Evolutionary conservation across 768 basidiomycete species (phyloP).

Genomic region (Phlegmacium glaucopus): DNA sequence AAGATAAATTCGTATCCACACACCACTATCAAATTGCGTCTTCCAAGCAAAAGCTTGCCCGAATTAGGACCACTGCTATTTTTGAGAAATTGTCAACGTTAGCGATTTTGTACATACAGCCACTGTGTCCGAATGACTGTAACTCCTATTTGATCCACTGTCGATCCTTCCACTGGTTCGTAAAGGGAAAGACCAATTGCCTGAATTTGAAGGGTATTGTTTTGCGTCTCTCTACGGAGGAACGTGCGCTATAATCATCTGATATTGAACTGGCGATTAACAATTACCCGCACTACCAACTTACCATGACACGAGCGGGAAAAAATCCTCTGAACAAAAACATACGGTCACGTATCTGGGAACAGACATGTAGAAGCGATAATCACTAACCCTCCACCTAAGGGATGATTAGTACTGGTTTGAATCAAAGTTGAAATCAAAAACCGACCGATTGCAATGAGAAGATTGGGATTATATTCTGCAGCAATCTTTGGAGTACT

Average conservation of each 20-base stretch:
- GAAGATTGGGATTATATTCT: conserved; percentile 82
- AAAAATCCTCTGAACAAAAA: conserved; percentile 75
- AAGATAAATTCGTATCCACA: conserved; percentile 23
- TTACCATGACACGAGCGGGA: conserved; percentile 86
- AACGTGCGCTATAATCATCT: conserved; percentile 64
- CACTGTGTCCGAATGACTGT: conserved; percentile 96
- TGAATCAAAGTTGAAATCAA: background rate
- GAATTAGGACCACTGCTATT: conserved; percentile 56
- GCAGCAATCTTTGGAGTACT: conserved; percentile 63
- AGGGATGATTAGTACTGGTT: conserved; percentile 7
- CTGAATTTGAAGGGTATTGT: conserved; percentile 86
- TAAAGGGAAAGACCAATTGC: conserved; percentile 97
- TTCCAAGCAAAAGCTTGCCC: conserved; percentile 71
- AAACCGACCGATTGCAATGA: conserved; percentile 75
- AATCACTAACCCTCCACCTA: conserved; percentile 77
- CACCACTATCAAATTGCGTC: conserved; percentile 79
- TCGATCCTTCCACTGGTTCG: conserved; percentile 78
- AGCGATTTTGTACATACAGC: conserved; percentile 55
- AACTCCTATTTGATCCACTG: conserved; percentile 68
- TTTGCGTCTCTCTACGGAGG: conserved; percentile 64
- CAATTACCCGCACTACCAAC: background rate
- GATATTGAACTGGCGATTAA: too few species aligned
- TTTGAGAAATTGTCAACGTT: background rate
- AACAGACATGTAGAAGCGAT: conserved; percentile 8
- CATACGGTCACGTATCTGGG: conserved; percentile 9